Conservation (phyloP, 2,329 filamentous ascomycete genomes). For the Xylariaceae sp. region DNA sequence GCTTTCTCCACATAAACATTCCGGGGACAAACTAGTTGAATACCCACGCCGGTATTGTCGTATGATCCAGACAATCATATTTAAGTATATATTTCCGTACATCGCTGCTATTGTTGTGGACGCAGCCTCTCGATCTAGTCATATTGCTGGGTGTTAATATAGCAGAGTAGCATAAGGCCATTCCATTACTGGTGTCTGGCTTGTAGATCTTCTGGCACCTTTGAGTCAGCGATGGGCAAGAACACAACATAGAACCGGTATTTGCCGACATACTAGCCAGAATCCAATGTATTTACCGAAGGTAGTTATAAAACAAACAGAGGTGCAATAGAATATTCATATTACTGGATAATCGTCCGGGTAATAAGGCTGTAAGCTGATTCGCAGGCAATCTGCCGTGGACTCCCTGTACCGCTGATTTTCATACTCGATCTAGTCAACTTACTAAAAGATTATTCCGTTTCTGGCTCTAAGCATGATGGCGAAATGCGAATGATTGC, state of each 20-base stretch:
- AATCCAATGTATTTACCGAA: slow-evolving; percentile 16
- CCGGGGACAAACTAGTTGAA: no score
- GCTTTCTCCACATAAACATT: no score
- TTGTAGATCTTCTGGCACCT: no score
- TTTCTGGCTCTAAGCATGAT: neutral
- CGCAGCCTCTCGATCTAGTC: no score
- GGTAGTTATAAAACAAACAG: slow-evolving; percentile 18
- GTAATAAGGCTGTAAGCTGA: slow-evolving; percentile 23
- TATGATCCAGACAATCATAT: no score
- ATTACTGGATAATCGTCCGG: slow-evolving; percentile 26
- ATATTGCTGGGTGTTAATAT: no score
- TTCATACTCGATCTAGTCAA: slow-evolving; percentile 13
- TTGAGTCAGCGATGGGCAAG: no score
- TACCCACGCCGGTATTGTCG: no score
- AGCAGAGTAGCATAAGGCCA: no score
- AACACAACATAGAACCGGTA: neutral
- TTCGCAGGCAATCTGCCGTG: slow-evolving; percentile 26
- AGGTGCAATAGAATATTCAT: slow-evolving; percentile 10
- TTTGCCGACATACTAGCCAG: slow-evolving; percentile 18
- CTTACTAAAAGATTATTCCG: neutral
- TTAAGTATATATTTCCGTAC: no score
- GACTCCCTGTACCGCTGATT: slow-evolving; percentile 7
- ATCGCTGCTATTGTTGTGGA: no score
- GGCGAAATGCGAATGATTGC: neutral
- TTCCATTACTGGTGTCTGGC: no score